Evolutionary conservation across 1,139 yeast genomes (phyloP), one percentile per base, ranked within the genome.

Genomic region (Candida gigantensis): DNA sequence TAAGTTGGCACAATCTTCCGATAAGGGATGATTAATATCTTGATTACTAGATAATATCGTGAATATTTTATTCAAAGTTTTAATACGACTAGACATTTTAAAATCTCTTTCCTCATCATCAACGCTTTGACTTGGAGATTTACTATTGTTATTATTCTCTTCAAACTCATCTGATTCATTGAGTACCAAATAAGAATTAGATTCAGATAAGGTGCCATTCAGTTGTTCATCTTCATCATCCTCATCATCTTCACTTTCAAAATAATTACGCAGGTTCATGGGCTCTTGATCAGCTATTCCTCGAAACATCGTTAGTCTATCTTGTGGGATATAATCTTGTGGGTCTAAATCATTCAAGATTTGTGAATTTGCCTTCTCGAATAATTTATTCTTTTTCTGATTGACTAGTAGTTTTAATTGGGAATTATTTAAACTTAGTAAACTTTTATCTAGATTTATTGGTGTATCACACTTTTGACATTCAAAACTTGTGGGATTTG

Each of bases 1-100:
- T 19, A 75, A 55, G 30, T 73, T 78, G 3, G 95, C 86, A 57
- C 98, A 92, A 34, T 90, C 97, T 23, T 72, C 71, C 49, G 97
- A 90, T 11, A 94, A 77, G 0, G 98, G 98, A 52, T 86, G 75
- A 45, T 87, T 95, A n/a, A 90, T 73, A 42, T 83, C 89, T 36
- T 84, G 82, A 44, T 83, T 82, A 7, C 80, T 53, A 11, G 74
- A 68, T 10, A 71, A 52, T 5, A 80, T 18, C 77, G 81, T 47
- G 78, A 69, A 70, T 2, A 86, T 72, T 46, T 81, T 82, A 49
- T 79, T 81, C 6, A 89, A 68, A n/a, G 74, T 74, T 13, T 81
- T 80, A 21, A 87, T 58, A 20, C 64, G 40, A 14, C 11, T 76
- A 59, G 58, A 64, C 20, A 53, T 65, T 46, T 53, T 45, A 31